Evolutionary conservation across 768 basidiomycete genomes (phyloP).

Genomic region (Erythrobasidium yunnanense): DNA sequence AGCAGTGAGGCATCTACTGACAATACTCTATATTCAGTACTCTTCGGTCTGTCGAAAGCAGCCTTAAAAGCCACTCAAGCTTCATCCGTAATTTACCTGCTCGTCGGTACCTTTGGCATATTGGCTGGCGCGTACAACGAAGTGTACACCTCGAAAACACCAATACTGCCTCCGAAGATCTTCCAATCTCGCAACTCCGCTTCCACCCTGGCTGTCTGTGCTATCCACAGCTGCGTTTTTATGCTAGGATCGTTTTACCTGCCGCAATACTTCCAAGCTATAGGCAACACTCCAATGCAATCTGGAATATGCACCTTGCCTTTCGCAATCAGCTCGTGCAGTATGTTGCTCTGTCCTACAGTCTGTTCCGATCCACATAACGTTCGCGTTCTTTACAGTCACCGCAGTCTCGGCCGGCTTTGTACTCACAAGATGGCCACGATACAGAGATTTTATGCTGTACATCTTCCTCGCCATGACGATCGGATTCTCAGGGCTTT

Average conservation of each 20-base stretch:
- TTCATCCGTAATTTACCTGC: neutral
- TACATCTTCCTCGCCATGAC: neutral
- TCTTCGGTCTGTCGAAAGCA: neutral
- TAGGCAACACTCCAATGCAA: neutral
- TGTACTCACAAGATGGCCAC: neutral
- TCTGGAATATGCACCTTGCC: conserved; percentile 4
- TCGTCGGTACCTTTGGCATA: neutral
- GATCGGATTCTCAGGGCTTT: neutral
- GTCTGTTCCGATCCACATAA: too few relatives aligned
- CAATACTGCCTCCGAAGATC: neutral
- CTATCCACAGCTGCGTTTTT: neutral
- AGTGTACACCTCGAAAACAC: neutral
- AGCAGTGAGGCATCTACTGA: too few relatives aligned
- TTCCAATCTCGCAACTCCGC: neutral
- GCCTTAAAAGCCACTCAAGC: neutral
- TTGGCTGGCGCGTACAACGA: conserved; percentile 1
- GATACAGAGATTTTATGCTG: neutral
- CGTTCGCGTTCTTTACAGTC: neutral
- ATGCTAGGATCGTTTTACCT: conserved; percentile 10
- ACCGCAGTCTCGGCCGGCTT: neutral
- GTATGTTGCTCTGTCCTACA: neutral
- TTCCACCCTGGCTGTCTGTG: neutral
- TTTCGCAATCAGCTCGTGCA: neutral
- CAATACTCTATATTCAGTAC: neutral
- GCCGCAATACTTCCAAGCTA: conserved; percentile 6